Percentiles rank a stretch among this genome's conserved stretches.
phyloP scores from a whole-genome alignment of 352 stramenopile species.

The Phytopythium delawarense region DNA sequence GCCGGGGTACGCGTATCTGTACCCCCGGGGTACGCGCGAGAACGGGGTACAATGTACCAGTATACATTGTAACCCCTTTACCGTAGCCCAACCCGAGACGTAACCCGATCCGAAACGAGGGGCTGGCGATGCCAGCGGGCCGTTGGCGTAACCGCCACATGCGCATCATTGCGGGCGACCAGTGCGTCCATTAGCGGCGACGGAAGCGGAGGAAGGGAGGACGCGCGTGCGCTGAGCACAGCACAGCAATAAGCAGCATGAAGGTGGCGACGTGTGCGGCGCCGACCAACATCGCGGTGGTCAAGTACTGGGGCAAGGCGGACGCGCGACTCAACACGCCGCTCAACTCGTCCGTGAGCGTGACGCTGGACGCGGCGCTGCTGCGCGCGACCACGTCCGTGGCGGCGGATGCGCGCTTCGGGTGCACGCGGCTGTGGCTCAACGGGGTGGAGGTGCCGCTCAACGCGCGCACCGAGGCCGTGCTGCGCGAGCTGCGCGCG shows the following conservation, averaged over 20 bases:
- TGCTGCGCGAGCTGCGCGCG: constrained; percentile 64
- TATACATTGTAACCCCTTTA: too few species aligned
- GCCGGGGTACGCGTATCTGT: background rate
- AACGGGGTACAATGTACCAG: too few species aligned
- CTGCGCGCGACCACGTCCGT: constrained; percentile 95
- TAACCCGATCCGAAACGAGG: too few species aligned
- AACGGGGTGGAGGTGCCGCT: constrained; percentile 90
- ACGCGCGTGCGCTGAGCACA: background rate
- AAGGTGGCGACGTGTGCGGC: constrained; percentile 86
- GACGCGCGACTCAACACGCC: constrained; percentile 92
- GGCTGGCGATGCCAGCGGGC: too few species aligned
- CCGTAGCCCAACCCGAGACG: too few species aligned
- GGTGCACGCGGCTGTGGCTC: constrained; percentile 92
- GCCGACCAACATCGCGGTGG: constrained; percentile 97
- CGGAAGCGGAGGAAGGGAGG: too few species aligned
- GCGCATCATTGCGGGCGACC: too few species aligned
- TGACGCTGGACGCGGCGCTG: constrained; percentile 96
- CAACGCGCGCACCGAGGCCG: constrained; percentile 78
- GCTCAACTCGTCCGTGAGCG: constrained; percentile 95
- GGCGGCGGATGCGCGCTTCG: constrained; percentile 62
- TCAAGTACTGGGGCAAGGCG: constrained; percentile 99
- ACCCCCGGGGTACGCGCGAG: too few species aligned
- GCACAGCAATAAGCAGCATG: constrained; percentile 11
- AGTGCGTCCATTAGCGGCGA: too few species aligned
- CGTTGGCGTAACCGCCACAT: too few species aligned